Evolutionary conservation across 371 early-diverging fungal genomes (phyloP).

Genomic region (Vavraia culicis): DNA sequence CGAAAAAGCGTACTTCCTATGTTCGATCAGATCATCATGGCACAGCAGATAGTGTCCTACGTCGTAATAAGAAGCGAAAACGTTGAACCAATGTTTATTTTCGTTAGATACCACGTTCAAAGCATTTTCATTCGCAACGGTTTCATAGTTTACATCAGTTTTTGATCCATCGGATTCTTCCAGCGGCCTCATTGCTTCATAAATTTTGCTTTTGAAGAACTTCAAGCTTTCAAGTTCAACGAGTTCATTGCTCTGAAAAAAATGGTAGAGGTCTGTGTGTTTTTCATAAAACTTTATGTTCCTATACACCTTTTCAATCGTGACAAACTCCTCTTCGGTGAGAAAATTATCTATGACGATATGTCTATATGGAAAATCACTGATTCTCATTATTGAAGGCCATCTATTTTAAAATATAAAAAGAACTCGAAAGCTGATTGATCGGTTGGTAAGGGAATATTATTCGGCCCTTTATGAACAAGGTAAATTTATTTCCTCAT

Average conservation of each 20-base stretch:
- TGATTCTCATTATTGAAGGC: too few relatives aligned
- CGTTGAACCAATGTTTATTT: constrained; percentile 8
- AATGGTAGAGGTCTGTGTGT: constrained; percentile 39
- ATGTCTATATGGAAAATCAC: too few relatives aligned
- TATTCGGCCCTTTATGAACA: too few relatives aligned
- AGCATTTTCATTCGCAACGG: too few relatives aligned
- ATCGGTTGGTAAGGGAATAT: too few relatives aligned
- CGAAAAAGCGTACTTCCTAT: constrained; percentile 40
- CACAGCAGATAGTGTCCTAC: constrained; percentile 39
- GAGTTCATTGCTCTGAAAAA: constrained; percentile 41
- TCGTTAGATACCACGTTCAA: constrained; percentile 14
- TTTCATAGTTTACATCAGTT: too few relatives aligned
- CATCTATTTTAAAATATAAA: too few relatives aligned
- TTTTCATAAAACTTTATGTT: constrained; percentile 17
- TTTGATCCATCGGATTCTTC: too few relatives aligned
- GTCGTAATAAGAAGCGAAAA: constrained; percentile 41
- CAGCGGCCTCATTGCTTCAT: neutral
- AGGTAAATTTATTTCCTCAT: too few relatives aligned
- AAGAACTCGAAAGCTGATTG: too few relatives aligned
- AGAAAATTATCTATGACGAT: constrained; percentile 22
- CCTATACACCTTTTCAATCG: neutral
- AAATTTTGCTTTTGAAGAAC: constrained; percentile 25
- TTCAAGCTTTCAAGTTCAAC: constrained; percentile 9
- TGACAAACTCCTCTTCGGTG: constrained; percentile 3
- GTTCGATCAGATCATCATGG: constrained; percentile 41